A percentile compares a stretch with the other conserved stretches of the same genome.
Evolutionary conservation across 1,284 basidiomycete species (phyloP).

Genomic region (Ceratobasidium theobromae): DNA sequence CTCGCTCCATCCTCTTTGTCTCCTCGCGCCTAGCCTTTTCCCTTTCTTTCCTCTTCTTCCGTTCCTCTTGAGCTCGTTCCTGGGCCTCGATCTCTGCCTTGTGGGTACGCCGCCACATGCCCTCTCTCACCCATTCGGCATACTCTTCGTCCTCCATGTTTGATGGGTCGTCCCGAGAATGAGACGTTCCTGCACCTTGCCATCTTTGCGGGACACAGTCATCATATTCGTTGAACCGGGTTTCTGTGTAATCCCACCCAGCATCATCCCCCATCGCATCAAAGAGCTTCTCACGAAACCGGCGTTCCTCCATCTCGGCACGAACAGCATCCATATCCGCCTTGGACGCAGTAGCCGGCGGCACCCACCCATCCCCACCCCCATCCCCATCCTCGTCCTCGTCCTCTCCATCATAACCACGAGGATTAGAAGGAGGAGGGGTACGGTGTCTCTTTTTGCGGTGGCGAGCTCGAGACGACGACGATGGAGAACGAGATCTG

Average conservation of each 20-base stretch:
- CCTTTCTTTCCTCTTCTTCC: constrained; percentile 47
- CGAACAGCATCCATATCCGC: constrained; percentile 53
- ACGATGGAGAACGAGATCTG: neutral
- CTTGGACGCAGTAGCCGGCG: constrained; percentile 40
- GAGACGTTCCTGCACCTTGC: constrained; percentile 36
- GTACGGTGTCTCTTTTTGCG: constrained; percentile 1
- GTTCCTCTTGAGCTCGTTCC: constrained; percentile 52
- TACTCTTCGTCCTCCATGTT: constrained; percentile 82
- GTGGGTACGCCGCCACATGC: constrained; percentile 70
- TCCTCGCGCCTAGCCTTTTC: constrained; percentile 59
- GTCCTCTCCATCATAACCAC: too few species aligned
- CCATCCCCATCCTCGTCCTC: neutral
- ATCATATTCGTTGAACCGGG: constrained; percentile 60
- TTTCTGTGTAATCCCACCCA: constrained; percentile 60
- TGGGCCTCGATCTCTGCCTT: constrained; percentile 62
- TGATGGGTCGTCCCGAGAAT: neutral
- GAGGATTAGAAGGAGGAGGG: neutral
- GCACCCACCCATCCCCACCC: constrained; percentile 5
- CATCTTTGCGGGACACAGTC: constrained; percentile 64
- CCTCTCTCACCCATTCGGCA: constrained; percentile 72
- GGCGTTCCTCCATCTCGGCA: constrained; percentile 59
- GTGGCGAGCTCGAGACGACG: neutral
- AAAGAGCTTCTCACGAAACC: constrained; percentile 69
- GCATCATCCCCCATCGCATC: constrained; percentile 64
- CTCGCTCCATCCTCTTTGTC: constrained; percentile 53